phyloP scores from a whole-genome alignment of 768 basidiomycete genomes.

The Leccinellum albellum region DNA sequence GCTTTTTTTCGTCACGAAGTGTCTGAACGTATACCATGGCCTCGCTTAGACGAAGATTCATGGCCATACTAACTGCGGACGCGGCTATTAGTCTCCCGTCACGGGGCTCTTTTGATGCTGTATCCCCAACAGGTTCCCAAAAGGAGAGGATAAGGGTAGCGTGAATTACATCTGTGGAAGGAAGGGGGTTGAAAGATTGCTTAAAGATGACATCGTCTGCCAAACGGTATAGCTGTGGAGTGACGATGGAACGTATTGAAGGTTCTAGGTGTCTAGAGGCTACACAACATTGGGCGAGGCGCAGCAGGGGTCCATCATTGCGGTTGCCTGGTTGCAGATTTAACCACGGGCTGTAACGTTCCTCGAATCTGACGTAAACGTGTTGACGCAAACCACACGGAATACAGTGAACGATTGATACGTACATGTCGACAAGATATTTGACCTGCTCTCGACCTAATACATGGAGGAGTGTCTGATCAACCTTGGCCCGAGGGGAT shows the following conservation, averaged over 20 bases:
- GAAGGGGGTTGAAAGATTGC: constrained; percentile 41
- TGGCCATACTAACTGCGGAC: constrained; percentile 45
- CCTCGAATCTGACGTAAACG: constrained; percentile 35
- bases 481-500: constrained; percentile 19
- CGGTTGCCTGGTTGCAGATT: constrained; percentile 33
- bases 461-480: constrained; percentile 31
- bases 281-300: constrained; percentile 44
- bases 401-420: background rate
- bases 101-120: constrained; percentile 28
- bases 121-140: constrained; percentile 41
- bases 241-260: constrained; percentile 31
- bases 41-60: constrained; percentile 39
- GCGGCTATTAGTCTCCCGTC: constrained; percentile 40
- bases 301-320: constrained; percentile 33
- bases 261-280: constrained; percentile 43
- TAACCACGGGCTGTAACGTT: constrained; percentile 43
- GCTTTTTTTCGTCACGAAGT: constrained; percentile 29
- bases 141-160: constrained; percentile 41
- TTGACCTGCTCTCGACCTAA: constrained; percentile 34
- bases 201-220: constrained; percentile 37
- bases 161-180: constrained; percentile 39
- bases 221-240: constrained; percentile 40
- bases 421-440: constrained; percentile 39
- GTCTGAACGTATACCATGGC: constrained; percentile 32
- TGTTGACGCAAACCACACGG: background rate